These are phyloP conservation scores for Citrullus colocynthis DNA, from an alignment of 306 rosid species.

Conservation along the genomic window DNA sequence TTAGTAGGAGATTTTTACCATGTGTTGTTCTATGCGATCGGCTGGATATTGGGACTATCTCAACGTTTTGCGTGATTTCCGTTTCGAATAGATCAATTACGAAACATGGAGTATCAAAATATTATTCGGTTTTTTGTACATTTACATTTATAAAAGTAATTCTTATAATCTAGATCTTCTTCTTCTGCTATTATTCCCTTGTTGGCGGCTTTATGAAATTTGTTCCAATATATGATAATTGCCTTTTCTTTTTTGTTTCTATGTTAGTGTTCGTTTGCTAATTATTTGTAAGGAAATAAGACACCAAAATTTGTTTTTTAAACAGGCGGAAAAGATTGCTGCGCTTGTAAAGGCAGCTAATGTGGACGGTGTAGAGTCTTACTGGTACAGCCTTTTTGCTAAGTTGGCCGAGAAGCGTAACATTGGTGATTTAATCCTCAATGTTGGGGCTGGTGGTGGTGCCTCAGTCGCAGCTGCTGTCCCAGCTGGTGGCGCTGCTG, in stretches of 20 bases:
- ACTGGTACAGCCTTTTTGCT: conserved; percentile 60
- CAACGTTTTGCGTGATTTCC: no score
- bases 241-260: no score
- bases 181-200: neutral
- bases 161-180: neutral
- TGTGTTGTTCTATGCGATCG: neutral
- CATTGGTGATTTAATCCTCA: conserved; percentile 52
- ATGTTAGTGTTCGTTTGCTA: neutral
- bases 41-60: neutral
- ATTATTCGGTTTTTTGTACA: neutral
- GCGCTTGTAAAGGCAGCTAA: conserved; percentile 50
- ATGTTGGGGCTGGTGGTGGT: conserved; percentile 55
- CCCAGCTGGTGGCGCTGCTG: conserved; percentile 26
- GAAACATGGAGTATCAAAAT: neutral
- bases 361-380: conserved; percentile 31
- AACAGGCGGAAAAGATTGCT: conserved; percentile 58
- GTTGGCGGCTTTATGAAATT: neutral
- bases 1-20: neutral
- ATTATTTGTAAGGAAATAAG: neutral
- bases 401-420: conserved; percentile 62
- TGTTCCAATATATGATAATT: neutral
- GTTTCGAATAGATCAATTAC: neutral
- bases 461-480: conserved; percentile 39
- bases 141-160: neutral
- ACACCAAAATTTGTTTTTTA: neutral